These are phyloP conservation scores for Pelargonium myrrhifolium DNA, from an alignment of 441 rosid genomes.

Conservation along the genomic window DNA sequence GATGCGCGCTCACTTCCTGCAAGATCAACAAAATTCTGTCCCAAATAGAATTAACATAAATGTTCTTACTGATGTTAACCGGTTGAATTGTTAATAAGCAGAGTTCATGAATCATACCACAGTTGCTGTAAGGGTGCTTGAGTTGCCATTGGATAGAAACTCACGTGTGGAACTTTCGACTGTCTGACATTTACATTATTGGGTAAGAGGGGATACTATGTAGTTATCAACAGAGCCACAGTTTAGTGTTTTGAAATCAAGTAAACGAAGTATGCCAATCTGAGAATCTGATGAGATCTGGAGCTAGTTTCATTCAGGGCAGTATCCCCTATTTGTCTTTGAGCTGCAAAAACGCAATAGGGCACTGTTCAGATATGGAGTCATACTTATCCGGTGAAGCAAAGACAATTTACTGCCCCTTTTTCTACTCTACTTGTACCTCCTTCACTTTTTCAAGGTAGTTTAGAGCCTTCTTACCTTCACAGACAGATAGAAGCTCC, in stretches of 20 bases:
- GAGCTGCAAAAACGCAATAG: conserved; percentile 50
- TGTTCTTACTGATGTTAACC: conserved; percentile 4
- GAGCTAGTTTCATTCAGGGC: conserved; percentile 87
- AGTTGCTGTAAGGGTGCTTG: conserved; percentile 69
- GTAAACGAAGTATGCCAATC: conserved; percentile 50
- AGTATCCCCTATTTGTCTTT: conserved; percentile 90
- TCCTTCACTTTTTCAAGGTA: neutral
- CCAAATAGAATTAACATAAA: conserved; percentile 18
- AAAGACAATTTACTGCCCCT: neutral
- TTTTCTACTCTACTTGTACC: neutral
- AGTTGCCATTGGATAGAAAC: conserved; percentile 50
- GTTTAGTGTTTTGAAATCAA: conserved; percentile 13
- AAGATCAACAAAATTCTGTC: conserved; percentile 82
- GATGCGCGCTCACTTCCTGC: conserved; percentile 99
- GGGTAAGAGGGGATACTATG: neutral
- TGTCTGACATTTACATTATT: conserved; percentile 36
- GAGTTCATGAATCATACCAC: conserved; percentile 43
- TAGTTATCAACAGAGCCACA: conserved; percentile 12
- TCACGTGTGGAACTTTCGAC: conserved; percentile 79
- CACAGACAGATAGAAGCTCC: conserved; percentile 72
- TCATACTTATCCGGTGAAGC: neutral
- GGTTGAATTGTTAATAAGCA: conserved; percentile 5
- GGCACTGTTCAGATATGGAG: conserved; percentile 18
- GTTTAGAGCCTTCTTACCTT: conserved; percentile 36
- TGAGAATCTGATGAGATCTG: conserved; percentile 92